Evolutionary conservation across 2,329 filamentous ascomycete genomes (phyloP).

Genomic region (Cryphonectria japonica): DNA sequence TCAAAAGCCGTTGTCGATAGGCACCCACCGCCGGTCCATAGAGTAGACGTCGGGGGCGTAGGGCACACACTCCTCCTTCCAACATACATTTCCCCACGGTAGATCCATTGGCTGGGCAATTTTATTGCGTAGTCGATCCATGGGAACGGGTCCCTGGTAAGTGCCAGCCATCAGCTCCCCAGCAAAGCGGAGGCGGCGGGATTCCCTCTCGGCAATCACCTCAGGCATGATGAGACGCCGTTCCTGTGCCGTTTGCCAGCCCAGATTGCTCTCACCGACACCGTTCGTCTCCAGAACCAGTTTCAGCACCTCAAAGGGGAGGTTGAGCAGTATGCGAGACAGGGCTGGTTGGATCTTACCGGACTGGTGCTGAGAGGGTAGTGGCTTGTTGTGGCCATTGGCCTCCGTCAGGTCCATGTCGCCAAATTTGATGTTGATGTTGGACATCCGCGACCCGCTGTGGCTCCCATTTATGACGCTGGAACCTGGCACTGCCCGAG

Average conservation of each 20-base stretch:
- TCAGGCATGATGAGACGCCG: constrained; percentile 53
- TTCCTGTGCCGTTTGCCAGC: constrained; percentile 52
- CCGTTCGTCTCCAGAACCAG: constrained; percentile 65
- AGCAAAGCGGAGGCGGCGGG: constrained; percentile 48
- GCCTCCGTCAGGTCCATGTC: constrained; percentile 35
- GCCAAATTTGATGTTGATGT: constrained; percentile 37
- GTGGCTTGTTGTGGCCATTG: constrained; percentile 44
- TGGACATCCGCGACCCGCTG: constrained; percentile 29
- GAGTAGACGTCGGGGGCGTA: constrained; percentile 46
- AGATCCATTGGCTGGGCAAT: constrained; percentile 44
- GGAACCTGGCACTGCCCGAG: background rate
- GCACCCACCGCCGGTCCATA: constrained; percentile 51
- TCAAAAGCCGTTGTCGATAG: constrained; percentile 34
- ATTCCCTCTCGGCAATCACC: constrained; percentile 62
- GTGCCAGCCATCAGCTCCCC: constrained; percentile 21
- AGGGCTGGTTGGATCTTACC: constrained; percentile 51
- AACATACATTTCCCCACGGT: constrained; percentile 53
- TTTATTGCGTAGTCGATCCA: constrained; percentile 41
- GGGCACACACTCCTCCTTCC: constrained; percentile 49
- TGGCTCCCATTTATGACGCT: background rate
- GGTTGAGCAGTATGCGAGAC: constrained; percentile 69
- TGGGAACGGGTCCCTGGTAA: constrained; percentile 15
- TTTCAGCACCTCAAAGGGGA: constrained; percentile 71
- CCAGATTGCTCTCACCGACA: constrained; percentile 52
- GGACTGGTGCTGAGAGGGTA: constrained; percentile 34